These are phyloP conservation scores for Baffinella frigidus DNA, from an alignment of 208 protist species.

Conservation along the genomic window DNA sequence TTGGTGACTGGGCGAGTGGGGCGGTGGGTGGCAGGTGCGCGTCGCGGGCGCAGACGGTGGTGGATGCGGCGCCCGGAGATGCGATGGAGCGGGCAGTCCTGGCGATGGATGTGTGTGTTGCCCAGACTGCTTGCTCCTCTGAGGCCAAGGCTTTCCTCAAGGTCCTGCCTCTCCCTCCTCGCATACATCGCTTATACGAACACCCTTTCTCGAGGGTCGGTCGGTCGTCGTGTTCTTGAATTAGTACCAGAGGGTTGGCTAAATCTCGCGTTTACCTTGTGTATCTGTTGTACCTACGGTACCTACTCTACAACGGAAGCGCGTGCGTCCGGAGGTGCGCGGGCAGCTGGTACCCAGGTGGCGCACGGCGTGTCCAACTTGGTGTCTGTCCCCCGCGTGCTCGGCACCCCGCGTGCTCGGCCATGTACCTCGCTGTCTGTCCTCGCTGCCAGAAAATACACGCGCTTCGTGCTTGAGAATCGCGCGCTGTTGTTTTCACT, in stretches of 20 bases:
- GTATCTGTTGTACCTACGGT: too few relatives aligned
- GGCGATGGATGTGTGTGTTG: slow-evolving; percentile 26
- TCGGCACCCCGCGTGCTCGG: too few relatives aligned
- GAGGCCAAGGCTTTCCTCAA: background rate
- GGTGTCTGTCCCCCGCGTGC: too few relatives aligned
- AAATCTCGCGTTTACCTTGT: background rate
- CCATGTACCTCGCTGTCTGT: too few relatives aligned
- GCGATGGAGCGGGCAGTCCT: background rate
- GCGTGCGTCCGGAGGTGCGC: too few relatives aligned
- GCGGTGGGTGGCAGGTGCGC: background rate
- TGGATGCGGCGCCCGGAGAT: background rate
- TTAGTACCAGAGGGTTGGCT: background rate
- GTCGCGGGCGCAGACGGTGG: background rate
- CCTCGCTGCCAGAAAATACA: too few relatives aligned
- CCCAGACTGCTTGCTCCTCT: background rate
- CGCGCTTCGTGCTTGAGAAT: too few relatives aligned
- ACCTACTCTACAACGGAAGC: too few relatives aligned
- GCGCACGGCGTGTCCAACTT: too few relatives aligned
- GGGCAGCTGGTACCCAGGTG: too few relatives aligned
- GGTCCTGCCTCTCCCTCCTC: background rate
- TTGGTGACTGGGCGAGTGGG: background rate
- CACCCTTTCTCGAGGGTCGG: background rate
- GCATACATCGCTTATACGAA: background rate
- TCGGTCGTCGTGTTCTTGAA: background rate
- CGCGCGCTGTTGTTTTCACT: too few relatives aligned